Evolutionary conservation across 257 asterid species (phyloP).

Genomic region (Solanum boliviense): DNA sequence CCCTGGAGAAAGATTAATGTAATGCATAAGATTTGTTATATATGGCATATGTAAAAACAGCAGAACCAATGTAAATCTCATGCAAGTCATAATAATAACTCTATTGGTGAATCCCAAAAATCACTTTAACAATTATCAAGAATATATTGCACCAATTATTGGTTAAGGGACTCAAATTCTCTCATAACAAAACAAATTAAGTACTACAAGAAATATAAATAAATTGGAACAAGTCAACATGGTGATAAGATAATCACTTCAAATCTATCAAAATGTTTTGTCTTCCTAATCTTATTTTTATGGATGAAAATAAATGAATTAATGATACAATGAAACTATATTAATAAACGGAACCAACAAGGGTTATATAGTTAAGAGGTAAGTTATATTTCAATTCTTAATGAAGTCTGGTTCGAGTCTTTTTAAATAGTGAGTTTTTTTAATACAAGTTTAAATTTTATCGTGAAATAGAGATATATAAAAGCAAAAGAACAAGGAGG

Average conservation of each 20-base stretch:
- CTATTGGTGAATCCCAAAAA: not conserved
- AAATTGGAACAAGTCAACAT: conserved; percentile 16
- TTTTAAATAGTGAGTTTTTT: too few species aligned
- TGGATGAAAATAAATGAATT: not conserved
- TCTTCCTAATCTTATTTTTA: not conserved
- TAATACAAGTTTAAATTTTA: accelerated
- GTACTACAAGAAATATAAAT: not conserved
- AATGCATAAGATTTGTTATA: not conserved
- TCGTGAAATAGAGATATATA: not conserved
- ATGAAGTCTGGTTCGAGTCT: not conserved
- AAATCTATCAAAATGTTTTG: not conserved
- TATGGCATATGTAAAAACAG: not conserved
- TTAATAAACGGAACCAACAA: not conserved
- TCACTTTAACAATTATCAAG: not conserved
- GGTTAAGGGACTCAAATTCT: not conserved
- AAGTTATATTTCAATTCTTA: not conserved
- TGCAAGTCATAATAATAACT: not conserved
- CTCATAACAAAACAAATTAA: not conserved
- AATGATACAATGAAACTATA: not conserved
- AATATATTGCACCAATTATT: conserved; percentile 27
- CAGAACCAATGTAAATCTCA: not conserved
- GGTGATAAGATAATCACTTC: conserved; percentile 10
- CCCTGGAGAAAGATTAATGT: not conserved
- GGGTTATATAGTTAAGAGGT: not conserved
- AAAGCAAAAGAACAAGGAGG: not conserved